Evolutionary conservation across 805 yeast genomes (phyloP).

Genomic region (Saccharomycopsis vini): DNA sequence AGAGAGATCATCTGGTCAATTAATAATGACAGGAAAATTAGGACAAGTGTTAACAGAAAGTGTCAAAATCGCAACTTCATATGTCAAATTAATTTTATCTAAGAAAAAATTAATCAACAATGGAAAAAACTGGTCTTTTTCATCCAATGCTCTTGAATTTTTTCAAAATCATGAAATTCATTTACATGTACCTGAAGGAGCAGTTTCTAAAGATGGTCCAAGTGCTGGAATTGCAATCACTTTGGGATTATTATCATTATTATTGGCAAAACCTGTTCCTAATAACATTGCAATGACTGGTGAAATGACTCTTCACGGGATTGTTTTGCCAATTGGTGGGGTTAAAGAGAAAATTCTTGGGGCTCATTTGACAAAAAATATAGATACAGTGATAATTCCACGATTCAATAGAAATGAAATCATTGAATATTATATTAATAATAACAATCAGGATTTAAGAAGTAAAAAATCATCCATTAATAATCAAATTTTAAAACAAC

Average conservation of each 20-base stretch:
- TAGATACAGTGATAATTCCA: conserved; percentile 59
- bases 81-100: conserved; percentile 51
- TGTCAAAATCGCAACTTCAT: conserved; percentile 67
- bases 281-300: conserved; percentile 73
- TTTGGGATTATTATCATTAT: conserved; percentile 67
- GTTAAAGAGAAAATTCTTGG: conserved; percentile 69
- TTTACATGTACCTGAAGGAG: conserved; percentile 65
- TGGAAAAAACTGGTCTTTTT: too few relatives aligned
- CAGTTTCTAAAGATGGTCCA: conserved; percentile 49
- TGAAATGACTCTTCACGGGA: conserved; percentile 71
- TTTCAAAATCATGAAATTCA: conserved; percentile 54
- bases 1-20: conserved; percentile 10
- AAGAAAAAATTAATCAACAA: conserved; percentile 24
- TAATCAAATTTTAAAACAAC: conserved; percentile 20
- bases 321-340: conserved; percentile 77
- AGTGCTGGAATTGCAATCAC: conserved; percentile 62
- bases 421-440: conserved; percentile 44
- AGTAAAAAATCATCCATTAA: conserved; percentile 16
- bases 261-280: conserved; percentile 45
- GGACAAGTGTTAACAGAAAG: conserved; percentile 78
- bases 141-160: conserved; percentile 31
- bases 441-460: too few relatives aligned
- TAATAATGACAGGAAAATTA: conserved; percentile 70
- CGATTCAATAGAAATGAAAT: conserved; percentile 61
- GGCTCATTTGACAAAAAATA: conserved; percentile 58